These are phyloP conservation scores for Gossypium schwendimanii DNA, from an alignment of 441 rosid genomes.

Conservation along the genomic window DNA sequence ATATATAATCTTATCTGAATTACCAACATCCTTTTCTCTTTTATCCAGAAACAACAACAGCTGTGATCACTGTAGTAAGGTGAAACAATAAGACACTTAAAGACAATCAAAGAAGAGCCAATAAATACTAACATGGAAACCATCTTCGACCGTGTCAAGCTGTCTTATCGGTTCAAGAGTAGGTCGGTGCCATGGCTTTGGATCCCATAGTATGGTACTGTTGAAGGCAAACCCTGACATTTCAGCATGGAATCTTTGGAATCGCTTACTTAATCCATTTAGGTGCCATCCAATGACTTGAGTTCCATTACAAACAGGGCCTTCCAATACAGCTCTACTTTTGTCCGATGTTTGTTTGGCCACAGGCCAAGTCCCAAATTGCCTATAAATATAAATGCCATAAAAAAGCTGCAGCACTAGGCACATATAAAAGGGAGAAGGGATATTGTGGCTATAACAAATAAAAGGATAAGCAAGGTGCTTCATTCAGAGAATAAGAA, in stretches of 20 bases:
- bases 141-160: slow-evolving; percentile 34
- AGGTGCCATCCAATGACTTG: slow-evolving; percentile 56
- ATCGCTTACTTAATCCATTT: slow-evolving; percentile 24
- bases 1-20: neutral
- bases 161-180: slow-evolving; percentile 46
- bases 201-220: slow-evolving; percentile 63
- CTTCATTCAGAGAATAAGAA: neutral
- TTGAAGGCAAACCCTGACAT: slow-evolving; percentile 62
- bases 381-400: slow-evolving; percentile 24
- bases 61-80: neutral
- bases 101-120: neutral
- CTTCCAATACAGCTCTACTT: slow-evolving; percentile 33
- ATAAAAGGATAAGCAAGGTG: slow-evolving; percentile 9
- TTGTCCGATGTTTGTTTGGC: slow-evolving; percentile 31
- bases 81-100: neutral
- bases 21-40: neutral
- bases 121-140: slow-evolving; percentile 32
- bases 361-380: slow-evolving; percentile 58
- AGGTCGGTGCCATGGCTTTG: slow-evolving; percentile 52
- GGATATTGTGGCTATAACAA: slow-evolving; percentile 3
- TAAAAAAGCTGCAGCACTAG: neutral
- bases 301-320: slow-evolving; percentile 54
- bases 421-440: slow-evolving; percentile 3
- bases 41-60: neutral
- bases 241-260: slow-evolving; percentile 48